These are phyloP conservation scores for Tephrocybe sp. DNA, from an alignment of 768 basidiomycete genomes.

Conservation along the genomic window DNA sequence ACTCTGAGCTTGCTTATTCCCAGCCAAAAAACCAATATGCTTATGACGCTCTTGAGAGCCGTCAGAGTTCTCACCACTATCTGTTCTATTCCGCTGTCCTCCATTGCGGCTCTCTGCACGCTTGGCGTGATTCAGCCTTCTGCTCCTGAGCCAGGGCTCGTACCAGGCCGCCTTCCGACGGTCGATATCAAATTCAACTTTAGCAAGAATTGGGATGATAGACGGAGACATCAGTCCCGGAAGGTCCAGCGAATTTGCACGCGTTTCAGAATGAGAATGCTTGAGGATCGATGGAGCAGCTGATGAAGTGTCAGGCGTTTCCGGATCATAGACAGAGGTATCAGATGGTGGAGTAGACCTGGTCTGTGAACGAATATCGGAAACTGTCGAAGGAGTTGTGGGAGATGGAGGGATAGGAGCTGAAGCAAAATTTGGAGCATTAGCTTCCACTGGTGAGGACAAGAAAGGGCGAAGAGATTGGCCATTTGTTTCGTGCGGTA, in stretches of 20 bases:
- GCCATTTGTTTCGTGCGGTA: constrained; percentile 30
- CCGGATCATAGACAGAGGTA: constrained; percentile 42
- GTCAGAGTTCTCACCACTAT: constrained; percentile 20
- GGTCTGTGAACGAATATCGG: constrained; percentile 44
- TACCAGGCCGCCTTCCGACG: constrained; percentile 79
- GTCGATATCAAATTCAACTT: constrained; percentile 96
- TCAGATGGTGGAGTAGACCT: constrained; percentile 53
- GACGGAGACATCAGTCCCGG: constrained; percentile 65
- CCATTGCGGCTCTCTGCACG: constrained; percentile 44
- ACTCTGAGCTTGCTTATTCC: constrained; percentile 43
- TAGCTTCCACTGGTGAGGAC: constrained; percentile 37
- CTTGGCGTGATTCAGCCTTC: constrained; percentile 61
- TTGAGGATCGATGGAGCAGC: constrained; percentile 26
- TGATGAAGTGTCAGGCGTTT: constrained; percentile 57
- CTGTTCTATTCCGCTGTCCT: constrained; percentile 21
- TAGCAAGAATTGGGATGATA: constrained; percentile 83
- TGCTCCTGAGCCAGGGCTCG: constrained; percentile 75
- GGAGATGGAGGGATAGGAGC: constrained; percentile 47
- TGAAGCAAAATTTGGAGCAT: constrained; percentile 32
- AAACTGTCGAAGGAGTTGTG: constrained; percentile 54
- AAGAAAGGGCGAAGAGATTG: constrained; percentile 46
- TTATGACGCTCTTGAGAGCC: constrained; percentile 26
- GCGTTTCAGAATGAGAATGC: constrained; percentile 32
- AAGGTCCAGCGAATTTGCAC: constrained; percentile 55
- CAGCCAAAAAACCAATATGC: constrained; percentile 54